Base-by-base conservation (phyloP, 2,329 filamentous ascomycete genomes). In the Cladosporium cucumerinum region DNA sequence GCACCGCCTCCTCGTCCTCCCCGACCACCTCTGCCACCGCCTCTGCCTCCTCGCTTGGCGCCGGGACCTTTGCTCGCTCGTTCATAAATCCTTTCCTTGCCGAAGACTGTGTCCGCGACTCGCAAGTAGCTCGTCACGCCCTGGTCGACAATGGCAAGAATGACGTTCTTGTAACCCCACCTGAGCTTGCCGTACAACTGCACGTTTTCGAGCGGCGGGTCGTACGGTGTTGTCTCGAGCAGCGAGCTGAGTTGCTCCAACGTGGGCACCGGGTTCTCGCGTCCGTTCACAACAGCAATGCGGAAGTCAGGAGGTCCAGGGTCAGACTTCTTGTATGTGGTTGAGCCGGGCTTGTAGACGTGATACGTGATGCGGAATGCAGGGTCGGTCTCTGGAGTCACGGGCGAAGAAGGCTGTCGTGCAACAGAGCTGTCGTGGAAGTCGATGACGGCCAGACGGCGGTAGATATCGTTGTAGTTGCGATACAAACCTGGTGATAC, bases 41-140 rank as follows among this genome's bases (percentile, higher is more conserved):
- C 68, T 75, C 78, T 72, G 46, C 77, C 72, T 63, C 77, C 72
- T 65, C 74, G 69, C 58, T 73, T 75, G 1, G 68, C 72, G 25
- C 71, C 68, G 2, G 66, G 65, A 69, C 69, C 72, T 69, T 74
- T 82, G 80, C 69, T 84, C 83, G 55, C 66, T 60, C 86, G 79
- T 72, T 88, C 86, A 72, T 87, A 92, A 43, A 97, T 73, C 75
- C 80, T 86, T 77, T 96, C 92, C 67, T 74, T 71, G 1, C 75
- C 89, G 78, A 97, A 97, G 0, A 88, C 89, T 12, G 87, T 88
- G 80, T 98, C 93, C 1, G 86, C 87, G 65, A 97, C 84, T 26
- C 91, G 82, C 72, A 97, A 82, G 75, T 94, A 98, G 76, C 94
- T 98, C 54, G 93, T 89, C 25, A 98, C 84, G 0, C 95, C 95